Percentiles rank a stretch among this genome's conserved stretches.
These are phyloP conservation scores for Lactarius psammicola DNA, from an alignment of 768 basidiomycete genomes.

Conservation along the genomic window DNA sequence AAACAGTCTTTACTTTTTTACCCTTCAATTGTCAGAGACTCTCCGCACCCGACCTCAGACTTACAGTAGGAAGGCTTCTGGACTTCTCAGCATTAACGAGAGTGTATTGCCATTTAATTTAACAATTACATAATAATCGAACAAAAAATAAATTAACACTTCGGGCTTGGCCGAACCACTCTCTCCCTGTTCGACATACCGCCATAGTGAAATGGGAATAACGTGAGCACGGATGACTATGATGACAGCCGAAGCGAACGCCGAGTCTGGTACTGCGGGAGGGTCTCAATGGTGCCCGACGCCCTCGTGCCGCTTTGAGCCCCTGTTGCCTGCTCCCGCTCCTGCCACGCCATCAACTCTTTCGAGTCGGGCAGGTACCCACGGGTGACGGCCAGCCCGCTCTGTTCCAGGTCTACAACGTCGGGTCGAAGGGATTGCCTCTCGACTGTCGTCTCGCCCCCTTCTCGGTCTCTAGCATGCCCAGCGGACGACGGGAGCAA, in stretches of 20 bases:
- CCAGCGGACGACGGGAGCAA: no score
- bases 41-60: no score
- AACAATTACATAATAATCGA: not conserved
- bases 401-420: not conserved
- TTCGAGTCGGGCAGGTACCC: conserved; percentile 12
- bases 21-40: no score
- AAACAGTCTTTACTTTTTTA: not conserved
- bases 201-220: not conserved
- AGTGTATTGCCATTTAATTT: not conserved
- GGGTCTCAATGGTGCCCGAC: not conserved
- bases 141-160: no score
- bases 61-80: no score
- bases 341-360: not conserved
- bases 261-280: not conserved
- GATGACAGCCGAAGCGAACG: not conserved
- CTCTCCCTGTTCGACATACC: not conserved
- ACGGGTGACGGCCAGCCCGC: not conserved
- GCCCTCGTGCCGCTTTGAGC: not conserved
- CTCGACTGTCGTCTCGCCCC: not conserved
- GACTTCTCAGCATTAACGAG: not conserved
- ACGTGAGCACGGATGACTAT: not conserved
- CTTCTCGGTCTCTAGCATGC: not conserved
- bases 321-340: not conserved
- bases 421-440: not conserved
- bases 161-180: no score